Percentiles rank a stretch among this genome's conserved stretches.
phyloP scores from a whole-genome alignment of 345 rosid genomes.

The Lagerstroemia speciosa region DNA sequence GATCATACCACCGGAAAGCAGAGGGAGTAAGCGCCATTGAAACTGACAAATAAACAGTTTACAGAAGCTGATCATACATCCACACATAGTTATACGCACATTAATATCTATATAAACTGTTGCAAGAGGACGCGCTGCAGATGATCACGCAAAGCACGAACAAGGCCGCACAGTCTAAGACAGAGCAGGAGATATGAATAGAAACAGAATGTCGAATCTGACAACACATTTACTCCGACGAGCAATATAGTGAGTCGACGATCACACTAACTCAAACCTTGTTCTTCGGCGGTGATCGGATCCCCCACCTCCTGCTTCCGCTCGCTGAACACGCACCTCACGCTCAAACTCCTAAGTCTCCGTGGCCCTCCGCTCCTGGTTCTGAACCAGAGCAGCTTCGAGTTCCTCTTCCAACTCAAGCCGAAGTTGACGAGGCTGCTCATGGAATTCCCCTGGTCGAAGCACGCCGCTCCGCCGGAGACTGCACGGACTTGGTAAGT shows the following conservation, averaged over 20 bases:
- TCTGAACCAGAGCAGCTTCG: conserved; percentile 2
- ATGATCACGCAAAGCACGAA: background rate
- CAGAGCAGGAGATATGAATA: background rate
- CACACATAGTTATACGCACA: too few species aligned
- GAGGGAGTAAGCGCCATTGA: background rate
- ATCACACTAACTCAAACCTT: conserved; percentile 10
- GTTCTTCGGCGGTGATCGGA: conserved; percentile 12
- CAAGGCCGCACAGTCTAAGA: background rate
- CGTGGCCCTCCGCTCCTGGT: conserved; percentile 1
- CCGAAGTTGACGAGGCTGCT: conserved; percentile 4
- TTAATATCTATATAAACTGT: too few species aligned
- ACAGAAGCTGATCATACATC: background rate
- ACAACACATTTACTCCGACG: background rate
- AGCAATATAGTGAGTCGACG: background rate
- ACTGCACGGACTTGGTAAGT: conserved; percentile 3
- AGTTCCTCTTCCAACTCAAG: background rate
- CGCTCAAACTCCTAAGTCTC: conserved; percentile 10
- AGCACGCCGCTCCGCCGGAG: conserved; percentile 1
- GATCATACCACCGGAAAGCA: too few species aligned
- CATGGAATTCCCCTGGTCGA: background rate
- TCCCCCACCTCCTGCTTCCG: conserved; percentile 23
- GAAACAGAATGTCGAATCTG: background rate
- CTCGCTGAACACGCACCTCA: conserved; percentile 32
- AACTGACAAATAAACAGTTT: background rate
- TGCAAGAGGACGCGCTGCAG: background rate